A percentile compares a stretch with the other conserved stretches of the same genome.
Evolutionary conservation across 1,284 basidiomycete genomes (phyloP).

Genomic region (Phellopilus nigrolimitatus): DNA sequence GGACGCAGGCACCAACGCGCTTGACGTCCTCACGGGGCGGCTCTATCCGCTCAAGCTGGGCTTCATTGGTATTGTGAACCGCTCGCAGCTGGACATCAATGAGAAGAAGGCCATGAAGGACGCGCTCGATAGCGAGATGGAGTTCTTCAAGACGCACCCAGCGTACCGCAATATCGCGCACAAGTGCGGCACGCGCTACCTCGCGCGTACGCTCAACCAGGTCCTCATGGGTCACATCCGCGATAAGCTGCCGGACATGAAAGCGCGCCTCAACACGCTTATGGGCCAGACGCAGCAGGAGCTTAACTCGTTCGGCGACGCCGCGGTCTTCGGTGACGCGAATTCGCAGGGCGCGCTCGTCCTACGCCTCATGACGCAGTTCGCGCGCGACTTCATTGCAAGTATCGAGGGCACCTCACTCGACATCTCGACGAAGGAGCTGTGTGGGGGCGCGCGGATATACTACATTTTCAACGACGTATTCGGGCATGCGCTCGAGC

Average conservation of each 20-base stretch:
- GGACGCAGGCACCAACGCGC: conserved; percentile 97
- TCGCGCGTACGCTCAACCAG: conserved; percentile 93
- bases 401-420: conserved; percentile 98
- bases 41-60: conserved; percentile 97
- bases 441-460: conserved; percentile 95
- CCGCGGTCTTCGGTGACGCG: conserved; percentile 88
- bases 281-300: conserved; percentile 99
- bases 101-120: conserved; percentile 82
- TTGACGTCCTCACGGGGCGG: conserved; percentile 93
- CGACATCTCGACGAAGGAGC: conserved; percentile 97
- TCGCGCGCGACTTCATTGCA: conserved; percentile 94
- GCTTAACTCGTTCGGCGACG: conserved; percentile 92
- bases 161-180: conserved; percentile 96
- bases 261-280: conserved; percentile 93
- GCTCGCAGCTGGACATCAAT: conserved; percentile 98
- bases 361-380: conserved; percentile 97
- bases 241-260: conserved; percentile 99
- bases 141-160: conserved; percentile 89
- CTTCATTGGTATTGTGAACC: conserved; percentile 96
- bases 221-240: conserved; percentile 97
- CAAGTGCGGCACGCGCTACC: conserved; percentile 93
- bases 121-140: conserved; percentile 80
- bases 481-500: conserved; percentile 88
- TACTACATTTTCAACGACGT: conserved; percentile 99
- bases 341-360: conserved; percentile 88